Evolutionary conservation across 441 rosid species (phyloP).

Genomic region (Croton setiger): DNA sequence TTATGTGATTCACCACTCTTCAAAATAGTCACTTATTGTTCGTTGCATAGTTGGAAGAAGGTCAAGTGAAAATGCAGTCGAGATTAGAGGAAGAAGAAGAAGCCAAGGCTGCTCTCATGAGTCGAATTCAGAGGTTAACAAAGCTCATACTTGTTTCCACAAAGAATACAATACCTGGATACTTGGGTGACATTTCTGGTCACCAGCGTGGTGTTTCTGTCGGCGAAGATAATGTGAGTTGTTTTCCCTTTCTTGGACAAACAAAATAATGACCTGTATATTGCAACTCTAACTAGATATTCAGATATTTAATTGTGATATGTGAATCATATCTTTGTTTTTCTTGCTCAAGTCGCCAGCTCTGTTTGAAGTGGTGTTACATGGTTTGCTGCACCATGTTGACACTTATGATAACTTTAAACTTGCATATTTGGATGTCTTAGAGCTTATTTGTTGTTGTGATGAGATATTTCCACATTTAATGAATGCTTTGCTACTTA

Average conservation of each 20-base stretch:
- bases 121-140: constrained; percentile 96
- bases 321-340: neutral
- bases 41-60: constrained; percentile 80
- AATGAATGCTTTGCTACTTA: constrained; percentile 5
- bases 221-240: constrained; percentile 75
- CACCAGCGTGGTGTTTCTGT: constrained; percentile 67
- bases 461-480: neutral
- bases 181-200: constrained; percentile 54
- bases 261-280: neutral
- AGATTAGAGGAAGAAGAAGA: constrained; percentile 99
- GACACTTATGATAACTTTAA: neutral
- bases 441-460: neutral
- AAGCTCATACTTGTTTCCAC: constrained; percentile 99
- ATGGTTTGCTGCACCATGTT: neutral
- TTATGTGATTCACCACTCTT: constrained; percentile 6
- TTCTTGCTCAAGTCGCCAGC: neutral
- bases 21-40: constrained; percentile 13
- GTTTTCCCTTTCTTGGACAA: neutral
- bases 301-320: neutral
- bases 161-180: constrained; percentile 75
- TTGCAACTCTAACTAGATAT: neutral
- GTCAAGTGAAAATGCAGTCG: constrained; percentile 99
- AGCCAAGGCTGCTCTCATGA: constrained; percentile 99
- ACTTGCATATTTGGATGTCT: neutral
- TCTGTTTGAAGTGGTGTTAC: constrained; percentile 3